Conservation (phyloP, 1,284 basidiomycete genomes). For the Volvariella volvacea region DNA sequence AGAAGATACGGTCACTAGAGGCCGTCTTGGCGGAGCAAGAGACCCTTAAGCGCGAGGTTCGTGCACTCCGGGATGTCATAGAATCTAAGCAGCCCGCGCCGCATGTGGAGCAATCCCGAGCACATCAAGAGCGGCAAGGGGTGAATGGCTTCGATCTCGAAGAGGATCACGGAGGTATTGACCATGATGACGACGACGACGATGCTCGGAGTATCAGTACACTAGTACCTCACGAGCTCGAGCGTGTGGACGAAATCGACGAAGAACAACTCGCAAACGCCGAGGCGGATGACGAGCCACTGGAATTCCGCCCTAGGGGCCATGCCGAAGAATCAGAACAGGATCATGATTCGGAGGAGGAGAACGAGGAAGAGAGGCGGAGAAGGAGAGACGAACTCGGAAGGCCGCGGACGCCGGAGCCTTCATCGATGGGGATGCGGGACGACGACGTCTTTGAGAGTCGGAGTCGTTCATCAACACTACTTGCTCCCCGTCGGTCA, state of each 20-base stretch:
- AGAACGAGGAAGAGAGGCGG: slow-evolving; percentile 26
- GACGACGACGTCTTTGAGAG: slow-evolving; percentile 34
- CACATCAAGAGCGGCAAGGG: background rate
- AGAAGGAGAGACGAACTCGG: slow-evolving; percentile 45
- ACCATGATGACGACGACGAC: slow-evolving; percentile 52
- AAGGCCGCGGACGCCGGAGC: slow-evolving; percentile 71
- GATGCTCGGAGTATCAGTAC: slow-evolving; percentile 56
- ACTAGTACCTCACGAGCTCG: slow-evolving; percentile 60
- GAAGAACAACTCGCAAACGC: slow-evolving; percentile 46
- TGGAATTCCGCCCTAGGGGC: slow-evolving; percentile 9
- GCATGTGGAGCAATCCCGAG: slow-evolving; percentile 4
- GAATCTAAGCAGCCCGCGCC: slow-evolving; percentile 22
- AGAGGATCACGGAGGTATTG: slow-evolving; percentile 31
- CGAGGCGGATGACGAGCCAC: slow-evolving; percentile 21
- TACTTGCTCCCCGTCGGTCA: slow-evolving; percentile 6
- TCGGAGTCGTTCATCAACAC: slow-evolving; percentile 9
- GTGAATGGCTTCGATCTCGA: slow-evolving; percentile 24
- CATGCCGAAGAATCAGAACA: slow-evolving; percentile 12
- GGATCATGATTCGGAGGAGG: slow-evolving; percentile 27
- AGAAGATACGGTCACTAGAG: slow-evolving; percentile 83
- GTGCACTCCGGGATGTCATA: slow-evolving; percentile 64
- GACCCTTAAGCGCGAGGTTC: slow-evolving; percentile 76
- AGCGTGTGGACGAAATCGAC: slow-evolving; percentile 70
- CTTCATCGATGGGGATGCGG: slow-evolving; percentile 59
- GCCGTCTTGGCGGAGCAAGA: slow-evolving; percentile 85